Conservation (phyloP, 2,329 filamentous ascomycete genomes). For the Capronia americana region DNA sequence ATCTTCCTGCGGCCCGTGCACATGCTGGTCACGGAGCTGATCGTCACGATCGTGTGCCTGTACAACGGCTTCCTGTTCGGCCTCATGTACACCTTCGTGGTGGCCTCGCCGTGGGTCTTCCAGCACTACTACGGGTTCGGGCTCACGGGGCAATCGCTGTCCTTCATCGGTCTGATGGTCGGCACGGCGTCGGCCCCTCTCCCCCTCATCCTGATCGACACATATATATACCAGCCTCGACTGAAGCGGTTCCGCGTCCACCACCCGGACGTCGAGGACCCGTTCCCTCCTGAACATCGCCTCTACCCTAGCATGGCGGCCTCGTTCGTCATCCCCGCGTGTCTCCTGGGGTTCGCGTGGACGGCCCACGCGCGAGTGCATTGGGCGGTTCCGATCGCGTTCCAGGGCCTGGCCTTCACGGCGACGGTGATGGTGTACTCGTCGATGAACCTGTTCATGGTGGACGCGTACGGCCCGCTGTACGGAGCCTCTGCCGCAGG, state of each 20-base stretch:
- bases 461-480: conserved; percentile 49
- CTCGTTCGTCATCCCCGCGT: conserved; percentile 51
- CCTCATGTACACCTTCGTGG: conserved; percentile 83
- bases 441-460: conserved; percentile 49
- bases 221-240: conserved; percentile 50
- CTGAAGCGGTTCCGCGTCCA: conserved; percentile 45
- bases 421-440: conserved; percentile 45
- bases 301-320: conserved; percentile 42
- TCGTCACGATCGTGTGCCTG: conserved; percentile 71
- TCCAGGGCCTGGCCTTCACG: conserved; percentile 41
- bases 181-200: conserved; percentile 33
- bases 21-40: conserved; percentile 71
- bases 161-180: conserved; percentile 36
- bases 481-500: conserved; percentile 49
- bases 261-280: conserved; percentile 8
- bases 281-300: conserved; percentile 39
- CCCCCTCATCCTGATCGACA: conserved; percentile 34
- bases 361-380: conserved; percentile 51
- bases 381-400: conserved; percentile 43
- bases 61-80: conserved; percentile 80
- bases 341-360: conserved; percentile 75
- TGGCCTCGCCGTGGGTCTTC: conserved; percentile 83
- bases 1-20: conserved; percentile 62
- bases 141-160: conserved; percentile 33
- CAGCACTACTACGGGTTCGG: conserved; percentile 35